Evolutionary conservation across 352 stramenopile genomes (phyloP), one percentile per base, ranked within the genome.

Genomic region (Globisporangium echinulatum): DNA sequence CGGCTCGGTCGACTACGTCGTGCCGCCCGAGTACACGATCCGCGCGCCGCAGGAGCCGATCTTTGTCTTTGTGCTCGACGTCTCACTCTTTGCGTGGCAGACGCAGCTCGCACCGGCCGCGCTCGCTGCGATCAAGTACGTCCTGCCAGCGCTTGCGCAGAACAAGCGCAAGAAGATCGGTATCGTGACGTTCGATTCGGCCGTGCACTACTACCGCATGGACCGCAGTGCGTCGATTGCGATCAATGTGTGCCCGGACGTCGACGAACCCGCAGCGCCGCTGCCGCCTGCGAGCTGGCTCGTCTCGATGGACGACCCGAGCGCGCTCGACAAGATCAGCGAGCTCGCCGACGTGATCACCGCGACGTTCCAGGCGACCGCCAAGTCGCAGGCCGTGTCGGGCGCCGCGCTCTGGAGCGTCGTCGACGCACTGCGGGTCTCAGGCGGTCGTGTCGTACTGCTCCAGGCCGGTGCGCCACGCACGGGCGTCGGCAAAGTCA

Each of bases 131-230:
- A 93, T 96, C 66, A 69, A 85, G 61, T 92, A 90, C 73, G 59
- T 92, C 38, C 55, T 96, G 7, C 74, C 79, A 11, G 83, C 78
- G 42, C 73, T 92, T 42, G 78, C 78, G 25, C 77, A 90, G 69
- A 92, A 87, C 65, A 89, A 80, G 54, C 76, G 84, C 64, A 91
- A 92, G 67, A 94, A 94, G 58, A 72, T 96, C 51, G 88, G 87
- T n/a, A 92, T 96, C 51, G 70, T 96, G 11, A 93, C 84, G 2
- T 96, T 94, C 49, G 87, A 92, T 67, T 77, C 79, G 14, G 70
- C 74, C 3, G 81, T 95, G 38, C 85, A 94, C 56, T 96, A 93
- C 68, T 94, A 94, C 61, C 82, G 83, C 53, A 89, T 92, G 79
- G 75, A 94, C 63, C 74, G 81, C 51, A 63, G 53, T 40, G 70